Base-by-base conservation (phyloP, 2,329 filamentous ascomycete species). In the Colletotrichum sp. region DNA sequence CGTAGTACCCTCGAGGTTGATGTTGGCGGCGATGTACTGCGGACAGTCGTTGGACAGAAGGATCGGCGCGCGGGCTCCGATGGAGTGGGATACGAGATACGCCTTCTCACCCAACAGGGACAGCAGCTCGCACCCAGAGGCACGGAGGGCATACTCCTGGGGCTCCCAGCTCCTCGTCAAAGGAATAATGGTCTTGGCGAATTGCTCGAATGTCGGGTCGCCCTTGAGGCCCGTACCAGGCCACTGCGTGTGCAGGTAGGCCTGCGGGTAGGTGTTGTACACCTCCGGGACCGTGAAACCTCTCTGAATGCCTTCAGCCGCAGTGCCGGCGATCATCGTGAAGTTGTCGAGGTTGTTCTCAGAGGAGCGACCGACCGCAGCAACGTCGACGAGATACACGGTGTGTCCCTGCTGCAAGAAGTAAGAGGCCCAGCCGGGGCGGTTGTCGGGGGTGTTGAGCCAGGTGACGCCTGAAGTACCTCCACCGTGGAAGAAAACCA, bases 371-470 rank as follows among this genome's bases (percentile, higher is more conserved):
- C 87, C 87, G 7, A 82, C 82, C 0, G 81, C 82, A 9, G 87
- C 84, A 13, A 87, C 80, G 68, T 90, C 87, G 7, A 86, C 81
- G 9, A 89, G 73, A 74, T 86, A 88, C 12, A 90, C 85, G 3
- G 80, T 81, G 65, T 87, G 87, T 4, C 88, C 88, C 28, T 82
- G 78, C 1, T 78, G 77, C 2, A 88, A 78, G 63, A 90, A 90
- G 68, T 81, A 86, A 0, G 85, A 84, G 0, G 87, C 85, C 88
- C 88, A 90, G 10, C 88, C 88, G 2, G 83, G 82, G 3, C 82
- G 78, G 16, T 85, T 84, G 71, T 90, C 88, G 8, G 89, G 88
- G 21, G 88, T 90, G 49, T 86, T 86, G 16, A 87, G 79, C 84
- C 84, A 88, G 6, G 72, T 75, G 7, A 77, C 72, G 6, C 67